phyloP scores from a whole-genome alignment of 2,329 filamentous ascomycete species.

The Rhinocladiella mackenziei region DNA sequence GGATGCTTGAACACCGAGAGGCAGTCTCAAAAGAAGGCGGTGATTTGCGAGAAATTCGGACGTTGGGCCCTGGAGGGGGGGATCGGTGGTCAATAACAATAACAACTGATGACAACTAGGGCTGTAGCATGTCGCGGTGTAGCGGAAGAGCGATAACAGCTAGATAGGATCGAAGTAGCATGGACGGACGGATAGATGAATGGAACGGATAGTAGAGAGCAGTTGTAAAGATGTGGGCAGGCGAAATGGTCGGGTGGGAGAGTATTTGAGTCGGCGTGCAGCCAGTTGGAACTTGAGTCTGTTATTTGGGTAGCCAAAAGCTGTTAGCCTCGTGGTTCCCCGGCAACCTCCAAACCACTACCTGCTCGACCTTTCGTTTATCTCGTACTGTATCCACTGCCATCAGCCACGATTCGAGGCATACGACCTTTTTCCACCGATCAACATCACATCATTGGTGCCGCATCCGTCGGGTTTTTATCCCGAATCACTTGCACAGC shows the following conservation, averaged over 20 bases:
- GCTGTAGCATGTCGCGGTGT: constrained; percentile 16
- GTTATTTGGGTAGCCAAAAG: constrained; percentile 6
- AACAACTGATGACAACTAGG: constrained; percentile 7
- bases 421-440: too few species aligned
- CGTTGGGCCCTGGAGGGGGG: constrained; percentile 1
- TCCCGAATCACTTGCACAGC: too few species aligned
- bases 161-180: constrained; percentile 4
- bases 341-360: background rate
- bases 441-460: too few species aligned
- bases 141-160: constrained; percentile 5
- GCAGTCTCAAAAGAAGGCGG: background rate
- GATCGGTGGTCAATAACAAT: constrained; percentile 9
- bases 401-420: too few species aligned
- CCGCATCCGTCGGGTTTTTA: too few species aligned
- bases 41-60: constrained; percentile 3
- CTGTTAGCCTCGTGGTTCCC: constrained; percentile 1
- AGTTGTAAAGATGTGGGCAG: background rate
- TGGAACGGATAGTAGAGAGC: background rate
- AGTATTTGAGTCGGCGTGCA: background rate
- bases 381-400: too few species aligned
- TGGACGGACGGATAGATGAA: constrained; percentile 1
- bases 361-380: too few species aligned
- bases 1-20: too few species aligned
- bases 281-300: background rate
- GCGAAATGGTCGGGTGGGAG: background rate